Percentiles rank a stretch among this genome's conserved stretches.
Evolutionary conservation across 495 filamentous ascomycete species (phyloP).

Genomic region (Aspergillus sparsus): DNA sequence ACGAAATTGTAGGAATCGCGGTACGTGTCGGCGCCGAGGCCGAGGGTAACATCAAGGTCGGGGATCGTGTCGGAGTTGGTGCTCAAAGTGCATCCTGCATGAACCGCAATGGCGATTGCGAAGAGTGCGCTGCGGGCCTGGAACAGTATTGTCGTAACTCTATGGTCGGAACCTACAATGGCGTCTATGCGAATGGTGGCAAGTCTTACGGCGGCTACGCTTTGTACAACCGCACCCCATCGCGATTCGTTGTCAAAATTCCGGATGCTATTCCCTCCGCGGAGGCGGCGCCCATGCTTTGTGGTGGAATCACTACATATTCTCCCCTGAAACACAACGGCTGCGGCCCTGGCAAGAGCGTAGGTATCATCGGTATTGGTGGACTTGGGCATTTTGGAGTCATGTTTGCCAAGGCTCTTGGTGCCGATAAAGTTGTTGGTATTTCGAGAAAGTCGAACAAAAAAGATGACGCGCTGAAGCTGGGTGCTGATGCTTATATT

Average conservation of each 20-base stretch:
- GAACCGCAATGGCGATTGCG: conserved; percentile 53
- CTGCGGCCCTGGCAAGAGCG: conserved; percentile 69
- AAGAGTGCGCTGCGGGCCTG: conserved; percentile 56
- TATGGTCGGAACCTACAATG: conserved; percentile 40
- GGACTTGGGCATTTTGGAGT: conserved; percentile 68
- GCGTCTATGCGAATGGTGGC: conserved; percentile 38
- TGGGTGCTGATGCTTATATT: conserved; percentile 61
- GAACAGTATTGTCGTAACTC: conserved; percentile 62
- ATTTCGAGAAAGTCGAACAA: conserved; percentile 67
- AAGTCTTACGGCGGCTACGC: conserved; percentile 66
- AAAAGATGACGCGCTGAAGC: conserved; percentile 61
- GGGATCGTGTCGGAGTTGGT: conserved; percentile 81
- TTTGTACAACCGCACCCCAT: conserved; percentile 64
- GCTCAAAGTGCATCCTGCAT: conserved; percentile 69
- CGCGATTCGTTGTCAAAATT: conserved; percentile 73
- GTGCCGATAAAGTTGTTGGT: conserved; percentile 67
- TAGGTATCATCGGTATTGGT: conserved; percentile 76
- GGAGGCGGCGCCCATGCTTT: conserved; percentile 74
- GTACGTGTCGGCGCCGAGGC: conserved; percentile 70
- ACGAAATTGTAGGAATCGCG: conserved; percentile 75
- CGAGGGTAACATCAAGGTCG: conserved; percentile 61
- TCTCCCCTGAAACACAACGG: conserved; percentile 66
- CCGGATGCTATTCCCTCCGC: conserved; percentile 54
- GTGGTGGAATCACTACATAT: conserved; percentile 73
- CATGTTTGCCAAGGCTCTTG: conserved; percentile 59